Conservation (phyloP, 306 rosid genomes). For the Fragaria nilgerrensis region DNA sequence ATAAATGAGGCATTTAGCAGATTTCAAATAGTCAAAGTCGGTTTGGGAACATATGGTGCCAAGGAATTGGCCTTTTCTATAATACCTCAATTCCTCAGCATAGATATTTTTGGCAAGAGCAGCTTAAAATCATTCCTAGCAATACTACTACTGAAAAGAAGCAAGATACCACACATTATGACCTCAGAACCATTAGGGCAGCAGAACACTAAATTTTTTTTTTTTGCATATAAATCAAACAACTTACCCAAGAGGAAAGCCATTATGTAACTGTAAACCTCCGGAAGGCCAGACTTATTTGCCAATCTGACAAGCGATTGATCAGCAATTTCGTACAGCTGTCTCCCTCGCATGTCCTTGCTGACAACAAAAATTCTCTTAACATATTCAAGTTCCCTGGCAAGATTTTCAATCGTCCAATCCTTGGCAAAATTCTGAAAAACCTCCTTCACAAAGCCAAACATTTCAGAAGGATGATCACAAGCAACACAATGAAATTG, state of each 20-base stretch:
- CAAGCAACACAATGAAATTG: constrained; percentile 98
- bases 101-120: background rate
- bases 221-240: constrained; percentile 15
- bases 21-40: background rate
- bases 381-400: constrained; percentile 87
- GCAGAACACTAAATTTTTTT: too few species aligned
- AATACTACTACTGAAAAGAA: background rate
- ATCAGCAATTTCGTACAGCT: constrained; percentile 67
- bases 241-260: constrained; percentile 69
- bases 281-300: constrained; percentile 65
- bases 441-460: constrained; percentile 98
- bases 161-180: background rate
- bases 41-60: background rate
- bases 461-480: constrained; percentile 97
- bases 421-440: constrained; percentile 82
- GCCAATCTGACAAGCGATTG: constrained; percentile 63
- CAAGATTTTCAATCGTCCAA: constrained; percentile 76
- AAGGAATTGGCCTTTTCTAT: background rate
- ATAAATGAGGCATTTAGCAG: background rate
- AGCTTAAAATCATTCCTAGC: background rate
- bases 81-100: background rate
- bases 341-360: constrained; percentile 88
- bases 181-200: background rate
- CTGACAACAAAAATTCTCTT: constrained; percentile 83
- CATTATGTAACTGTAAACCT: constrained; percentile 72